Evolutionary conservation across 2,329 filamentous ascomycete species (phyloP).

Genomic region (Phialocephala subalpina): DNA sequence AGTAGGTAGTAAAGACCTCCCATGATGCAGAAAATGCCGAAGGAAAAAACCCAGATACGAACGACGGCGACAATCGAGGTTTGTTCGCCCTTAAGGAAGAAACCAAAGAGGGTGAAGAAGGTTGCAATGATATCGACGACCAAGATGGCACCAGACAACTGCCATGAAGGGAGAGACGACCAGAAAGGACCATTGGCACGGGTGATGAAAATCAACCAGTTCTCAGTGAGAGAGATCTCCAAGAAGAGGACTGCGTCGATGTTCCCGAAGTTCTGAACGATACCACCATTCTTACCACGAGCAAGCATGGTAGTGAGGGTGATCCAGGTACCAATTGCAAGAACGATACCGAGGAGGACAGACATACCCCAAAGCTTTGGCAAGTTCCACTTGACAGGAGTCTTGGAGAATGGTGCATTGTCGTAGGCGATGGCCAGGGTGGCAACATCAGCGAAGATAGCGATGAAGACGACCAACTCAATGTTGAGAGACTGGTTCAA

Average conservation of each 20-base stretch:
- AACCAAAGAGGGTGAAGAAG: slow-evolving; percentile 86
- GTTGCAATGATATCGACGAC: slow-evolving; percentile 86
- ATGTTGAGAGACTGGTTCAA: slow-evolving; percentile 86
- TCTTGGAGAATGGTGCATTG: slow-evolving; percentile 86
- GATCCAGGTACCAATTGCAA: slow-evolving; percentile 88
- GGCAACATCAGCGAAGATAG: slow-evolving; percentile 92
- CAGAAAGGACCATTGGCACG: slow-evolving; percentile 93
- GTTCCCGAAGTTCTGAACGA: slow-evolving; percentile 88
- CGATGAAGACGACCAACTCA: slow-evolving; percentile 90
- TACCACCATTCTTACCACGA: slow-evolving; percentile 75
- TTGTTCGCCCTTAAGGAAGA: slow-evolving; percentile 69
- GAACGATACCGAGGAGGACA: slow-evolving; percentile 80
- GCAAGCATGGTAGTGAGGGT: slow-evolving; percentile 85
- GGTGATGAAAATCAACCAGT: slow-evolving; percentile 97
- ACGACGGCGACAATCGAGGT: slow-evolving; percentile 86
- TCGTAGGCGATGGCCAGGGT: slow-evolving; percentile 94
- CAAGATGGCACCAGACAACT: slow-evolving; percentile 79
- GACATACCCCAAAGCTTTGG: slow-evolving; percentile 96
- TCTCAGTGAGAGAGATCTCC: slow-evolving; percentile 89
- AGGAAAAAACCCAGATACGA: slow-evolving; percentile 90
- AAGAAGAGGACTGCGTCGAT: slow-evolving; percentile 87
- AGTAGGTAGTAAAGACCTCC: slow-evolving; percentile 80
- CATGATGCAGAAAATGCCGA: slow-evolving; percentile 88
- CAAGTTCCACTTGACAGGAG: slow-evolving; percentile 93
- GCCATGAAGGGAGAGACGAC: slow-evolving; percentile 89